Base-by-base conservation (phyloP, 2,329 filamentous ascomycete genomes). In the Pseudopyrenochaeta lycopersici region DNA sequence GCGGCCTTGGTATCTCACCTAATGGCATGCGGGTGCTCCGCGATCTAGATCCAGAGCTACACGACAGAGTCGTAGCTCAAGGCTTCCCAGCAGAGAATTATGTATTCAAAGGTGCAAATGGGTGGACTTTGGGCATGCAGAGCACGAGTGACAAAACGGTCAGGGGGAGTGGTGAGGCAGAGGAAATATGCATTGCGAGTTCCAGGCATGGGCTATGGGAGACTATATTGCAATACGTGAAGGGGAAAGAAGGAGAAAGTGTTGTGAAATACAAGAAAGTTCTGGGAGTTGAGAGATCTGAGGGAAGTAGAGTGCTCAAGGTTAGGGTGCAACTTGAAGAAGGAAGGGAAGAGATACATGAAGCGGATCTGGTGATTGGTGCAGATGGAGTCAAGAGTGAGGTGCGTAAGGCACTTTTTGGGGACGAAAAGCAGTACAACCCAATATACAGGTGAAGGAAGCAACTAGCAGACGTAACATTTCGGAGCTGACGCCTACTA, bases 341-440 rank as follows among this genome's bases (percentile, higher is more conserved):
- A 9, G 54, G 33, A 11, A 52, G 44, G 15, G 53, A 46, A 20
- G 52, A 55, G 31, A 33, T 50, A 0, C 63, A 71, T n/a, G 38
- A 54, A 7, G 67, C 66, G 5, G 68, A 73, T 53, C 41, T 74
- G 18, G 54, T 74, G 2, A 53, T 74, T 33, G 70, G 68, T 3
- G 67, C 68, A 1, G 71, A 73, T 57, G 70, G 71, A 0, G 62
- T 71, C 7, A 60, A 60, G 36, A 71, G 67, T 35, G 52, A 61
- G 1, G 65, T 70, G 0, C 54, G 62, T 11, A 61, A 52, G 1
- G 50, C 54, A 7, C 42, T 72, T 7, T 64, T 70, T 44, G 61
- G 57, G 15, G 47, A 51, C 3, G 50, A 59, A 3, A 52, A 60
- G 18, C 52, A 54, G 39, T 66, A 46, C 23, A 42, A 53, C 31